These are phyloP conservation scores for Gigaspora rosea DNA, from an alignment of 192 early-diverging fungal genomes.

Conservation along the genomic window DNA sequence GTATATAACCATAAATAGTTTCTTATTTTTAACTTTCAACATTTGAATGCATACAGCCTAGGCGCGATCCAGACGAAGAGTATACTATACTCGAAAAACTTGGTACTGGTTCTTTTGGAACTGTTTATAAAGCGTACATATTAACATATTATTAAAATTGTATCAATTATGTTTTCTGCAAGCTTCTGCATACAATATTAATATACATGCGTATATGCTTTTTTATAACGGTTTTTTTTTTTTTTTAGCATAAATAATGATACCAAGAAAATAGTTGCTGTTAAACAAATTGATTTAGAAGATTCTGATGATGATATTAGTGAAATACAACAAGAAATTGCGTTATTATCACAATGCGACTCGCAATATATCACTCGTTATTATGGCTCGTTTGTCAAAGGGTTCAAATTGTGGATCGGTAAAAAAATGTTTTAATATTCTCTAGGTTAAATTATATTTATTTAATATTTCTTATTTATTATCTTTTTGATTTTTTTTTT, in stretches of 20 bases:
- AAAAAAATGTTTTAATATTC: constrained; percentile 16
- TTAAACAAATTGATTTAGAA: constrained; percentile 56
- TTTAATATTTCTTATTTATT: not conserved
- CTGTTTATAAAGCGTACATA: constrained; percentile 57
- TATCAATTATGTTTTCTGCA: not conserved
- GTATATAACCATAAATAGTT: no score
- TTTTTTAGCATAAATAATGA: constrained; percentile 48
- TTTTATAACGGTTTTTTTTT: not conserved
- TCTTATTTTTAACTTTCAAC: not conserved
- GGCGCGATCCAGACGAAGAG: constrained; percentile 43
- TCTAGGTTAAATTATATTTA: not conserved
- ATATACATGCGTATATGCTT: not conserved
- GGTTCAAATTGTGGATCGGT: constrained; percentile 57
- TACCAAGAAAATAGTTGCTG: constrained; percentile 47
- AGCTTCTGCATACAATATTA: not conserved
- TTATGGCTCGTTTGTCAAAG: constrained; percentile 51
- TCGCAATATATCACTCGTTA: constrained; percentile 52
- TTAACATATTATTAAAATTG: constrained; percentile 23
- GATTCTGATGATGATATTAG: constrained; percentile 55
- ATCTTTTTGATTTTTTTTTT: not conserved
- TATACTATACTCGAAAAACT: constrained; percentile 55
- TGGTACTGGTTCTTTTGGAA: constrained; percentile 56
- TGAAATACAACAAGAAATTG: constrained; percentile 57
- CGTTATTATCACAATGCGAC: constrained; percentile 50
- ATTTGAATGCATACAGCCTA: constrained; percentile 34